Percentiles rank a stretch among this genome's conserved stretches.
These are phyloP conservation scores for Eutypella sp. DNA, from an alignment of 2,329 filamentous ascomycete species.

Conservation along the genomic window DNA sequence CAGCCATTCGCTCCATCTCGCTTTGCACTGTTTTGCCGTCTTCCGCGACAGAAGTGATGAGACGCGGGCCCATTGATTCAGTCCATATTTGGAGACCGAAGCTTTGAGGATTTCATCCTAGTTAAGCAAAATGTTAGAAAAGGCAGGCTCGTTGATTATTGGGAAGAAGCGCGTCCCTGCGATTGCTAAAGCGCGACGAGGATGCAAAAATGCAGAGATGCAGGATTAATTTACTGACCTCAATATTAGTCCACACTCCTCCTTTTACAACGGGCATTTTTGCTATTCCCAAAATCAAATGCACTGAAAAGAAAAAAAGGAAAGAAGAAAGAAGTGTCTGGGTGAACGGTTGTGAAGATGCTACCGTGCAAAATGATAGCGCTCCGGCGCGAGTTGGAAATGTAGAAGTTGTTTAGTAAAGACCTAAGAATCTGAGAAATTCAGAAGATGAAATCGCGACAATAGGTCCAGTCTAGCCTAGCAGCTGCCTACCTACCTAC, in stretches of 20 bases:
- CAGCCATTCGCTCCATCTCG: slow-evolving; percentile 96
- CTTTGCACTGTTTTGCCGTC: slow-evolving; percentile 98
- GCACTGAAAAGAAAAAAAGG: not conserved
- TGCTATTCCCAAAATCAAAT: slow-evolving; percentile 9
- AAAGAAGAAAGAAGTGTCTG: slow-evolving; percentile 6
- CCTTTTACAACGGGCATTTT: slow-evolving; percentile 69
- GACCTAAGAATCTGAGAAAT: no score
- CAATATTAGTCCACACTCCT: slow-evolving; percentile 71
- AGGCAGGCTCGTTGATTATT: no score
- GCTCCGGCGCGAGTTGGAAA: no score
- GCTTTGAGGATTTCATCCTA: slow-evolving; percentile 96
- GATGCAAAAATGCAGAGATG: not conserved
- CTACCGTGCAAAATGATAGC: no score
- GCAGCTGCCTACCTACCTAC: not conserved
- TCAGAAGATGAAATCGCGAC: not conserved
- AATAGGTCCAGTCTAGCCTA: no score
- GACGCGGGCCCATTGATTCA: slow-evolving; percentile 98
- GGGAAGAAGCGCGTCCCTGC: not conserved
- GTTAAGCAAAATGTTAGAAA: not conserved
- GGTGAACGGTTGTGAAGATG: no score
- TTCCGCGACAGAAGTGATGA: slow-evolving; percentile 95
- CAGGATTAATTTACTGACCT: not conserved
- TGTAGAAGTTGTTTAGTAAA: no score
- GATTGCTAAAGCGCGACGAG: no score
- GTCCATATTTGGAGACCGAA: slow-evolving; percentile 86